A percentile compares a stretch with the other conserved stretches of the same genome.
phyloP scores from a whole-genome alignment of 768 basidiomycete genomes.

The Crassisporium funariophilum region DNA sequence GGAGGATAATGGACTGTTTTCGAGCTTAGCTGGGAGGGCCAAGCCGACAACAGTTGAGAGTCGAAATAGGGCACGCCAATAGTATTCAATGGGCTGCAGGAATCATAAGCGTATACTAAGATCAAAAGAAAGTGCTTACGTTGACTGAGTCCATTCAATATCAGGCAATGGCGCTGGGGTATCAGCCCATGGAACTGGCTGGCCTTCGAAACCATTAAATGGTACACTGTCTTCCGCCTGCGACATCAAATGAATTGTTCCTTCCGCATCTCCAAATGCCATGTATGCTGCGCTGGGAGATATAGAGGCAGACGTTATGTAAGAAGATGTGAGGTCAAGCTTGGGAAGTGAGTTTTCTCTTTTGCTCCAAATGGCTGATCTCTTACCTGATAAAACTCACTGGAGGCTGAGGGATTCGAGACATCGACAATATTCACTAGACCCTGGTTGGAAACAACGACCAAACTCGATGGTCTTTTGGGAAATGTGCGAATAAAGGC shows the following conservation, averaged over 20 bases:
- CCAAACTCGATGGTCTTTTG: slow-evolving; percentile 70
- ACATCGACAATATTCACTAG: slow-evolving; percentile 86
- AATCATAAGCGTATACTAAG: background rate
- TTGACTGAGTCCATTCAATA: slow-evolving; percentile 81
- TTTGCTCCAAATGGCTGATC: background rate
- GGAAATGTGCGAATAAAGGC: slow-evolving; percentile 84
- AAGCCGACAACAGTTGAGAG: slow-evolving; percentile 72
- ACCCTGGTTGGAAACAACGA: slow-evolving; percentile 78
- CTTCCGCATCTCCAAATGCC: slow-evolving; percentile 89
- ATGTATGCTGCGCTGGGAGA: slow-evolving; percentile 90
- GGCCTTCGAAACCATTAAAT: slow-evolving; percentile 89
- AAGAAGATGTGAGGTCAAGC: slow-evolving; percentile 68
- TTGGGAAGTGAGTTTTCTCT: slow-evolving; percentile 26
- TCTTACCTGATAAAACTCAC: slow-evolving; percentile 80
- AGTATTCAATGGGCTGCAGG: slow-evolving; percentile 75
- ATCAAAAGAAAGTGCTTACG: slow-evolving; percentile 49
- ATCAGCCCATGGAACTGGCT: slow-evolving; percentile 86
- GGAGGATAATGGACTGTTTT: slow-evolving; percentile 57
- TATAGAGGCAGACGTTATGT: slow-evolving; percentile 76
- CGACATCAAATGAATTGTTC: slow-evolving; percentile 78
- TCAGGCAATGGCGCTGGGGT: slow-evolving; percentile 64
- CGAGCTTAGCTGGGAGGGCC: slow-evolving; percentile 49
- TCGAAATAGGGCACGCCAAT: slow-evolving; percentile 90
- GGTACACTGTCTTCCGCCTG: slow-evolving; percentile 71
- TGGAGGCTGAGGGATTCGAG: slow-evolving; percentile 62